A percentile compares a stretch with the other conserved stretches of the same genome.
phyloP scores from a whole-genome alignment of 768 basidiomycete species.

The Termitomyces eurrhizus region DNA sequence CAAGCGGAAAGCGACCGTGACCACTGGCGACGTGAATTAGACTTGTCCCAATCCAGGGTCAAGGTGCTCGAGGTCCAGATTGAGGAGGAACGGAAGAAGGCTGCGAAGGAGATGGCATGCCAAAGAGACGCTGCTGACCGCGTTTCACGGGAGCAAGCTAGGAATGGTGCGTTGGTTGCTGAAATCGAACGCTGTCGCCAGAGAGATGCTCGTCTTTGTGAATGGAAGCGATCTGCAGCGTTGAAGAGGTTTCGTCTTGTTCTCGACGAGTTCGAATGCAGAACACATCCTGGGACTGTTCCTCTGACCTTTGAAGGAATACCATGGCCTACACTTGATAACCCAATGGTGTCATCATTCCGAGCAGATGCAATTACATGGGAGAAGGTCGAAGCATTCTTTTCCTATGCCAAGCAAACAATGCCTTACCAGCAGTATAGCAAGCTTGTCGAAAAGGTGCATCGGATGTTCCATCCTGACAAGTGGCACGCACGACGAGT shows the following conservation, averaged over 20 bases:
- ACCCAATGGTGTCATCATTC: not conserved
- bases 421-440: not conserved
- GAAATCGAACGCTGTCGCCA: constrained; percentile 6
- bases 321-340: constrained; percentile 16
- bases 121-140: constrained; percentile 1
- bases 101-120: not conserved
- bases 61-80: not conserved
- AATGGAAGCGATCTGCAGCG: constrained; percentile 5
- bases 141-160: not conserved
- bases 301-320: constrained; percentile 16
- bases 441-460: constrained; percentile 5
- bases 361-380: constrained; percentile 2
- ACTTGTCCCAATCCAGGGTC: not conserved
- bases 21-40: not conserved
- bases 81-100: not conserved
- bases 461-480: constrained; percentile 13
- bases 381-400: constrained; percentile 12
- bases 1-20: not conserved
- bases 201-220: constrained; percentile 3
- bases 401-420: not conserved
- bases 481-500: constrained; percentile 12
- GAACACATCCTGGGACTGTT: constrained; percentile 17
- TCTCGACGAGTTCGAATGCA: constrained; percentile 13
- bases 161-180: not conserved
- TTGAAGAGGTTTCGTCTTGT: constrained; percentile 6